phyloP scores from a whole-genome alignment of 768 basidiomycete genomes.

The Suillus americanus region DNA sequence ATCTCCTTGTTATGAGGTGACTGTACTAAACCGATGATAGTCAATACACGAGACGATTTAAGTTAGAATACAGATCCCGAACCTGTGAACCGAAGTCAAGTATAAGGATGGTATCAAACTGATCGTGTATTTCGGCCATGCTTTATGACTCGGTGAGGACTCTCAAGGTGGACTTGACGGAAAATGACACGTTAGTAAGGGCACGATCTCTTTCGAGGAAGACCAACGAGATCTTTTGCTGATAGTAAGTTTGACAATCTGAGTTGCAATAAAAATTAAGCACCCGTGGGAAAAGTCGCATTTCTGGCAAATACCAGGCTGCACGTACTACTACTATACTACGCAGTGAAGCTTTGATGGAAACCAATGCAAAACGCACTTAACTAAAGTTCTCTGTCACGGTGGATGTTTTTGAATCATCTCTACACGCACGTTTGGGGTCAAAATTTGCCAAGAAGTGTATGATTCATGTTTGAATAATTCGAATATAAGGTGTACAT shows the following conservation, averaged over 20 bases:
- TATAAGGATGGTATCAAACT: conserved; percentile 95
- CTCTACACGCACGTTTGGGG: too few species aligned
- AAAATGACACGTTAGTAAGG: not conserved
- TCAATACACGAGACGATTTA: not conserved
- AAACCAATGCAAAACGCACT: too few species aligned
- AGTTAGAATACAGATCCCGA: conserved; percentile 13
- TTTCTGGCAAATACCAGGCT: too few species aligned
- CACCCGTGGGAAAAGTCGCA: too few species aligned
- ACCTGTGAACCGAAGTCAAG: conserved; percentile 98
- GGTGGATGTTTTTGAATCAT: too few species aligned
- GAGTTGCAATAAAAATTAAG: not conserved
- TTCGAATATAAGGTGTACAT: too few species aligned
- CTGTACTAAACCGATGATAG: conserved; percentile 66
- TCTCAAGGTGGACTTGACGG: not conserved
- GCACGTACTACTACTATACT: too few species aligned
- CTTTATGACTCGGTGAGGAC: not conserved
- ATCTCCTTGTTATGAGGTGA: conserved; percentile 95
- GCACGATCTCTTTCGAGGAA: not conserved
- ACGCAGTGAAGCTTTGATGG: too few species aligned
- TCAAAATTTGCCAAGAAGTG: too few species aligned
- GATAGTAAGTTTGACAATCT: not conserved
- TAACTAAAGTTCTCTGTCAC: too few species aligned
- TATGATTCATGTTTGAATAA: too few species aligned
- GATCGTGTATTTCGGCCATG: conserved; percentile 90
- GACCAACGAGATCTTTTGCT: not conserved